Conservation (phyloP, 179 eudicot genomes). For the Corrigiola litoralis region DNA sequence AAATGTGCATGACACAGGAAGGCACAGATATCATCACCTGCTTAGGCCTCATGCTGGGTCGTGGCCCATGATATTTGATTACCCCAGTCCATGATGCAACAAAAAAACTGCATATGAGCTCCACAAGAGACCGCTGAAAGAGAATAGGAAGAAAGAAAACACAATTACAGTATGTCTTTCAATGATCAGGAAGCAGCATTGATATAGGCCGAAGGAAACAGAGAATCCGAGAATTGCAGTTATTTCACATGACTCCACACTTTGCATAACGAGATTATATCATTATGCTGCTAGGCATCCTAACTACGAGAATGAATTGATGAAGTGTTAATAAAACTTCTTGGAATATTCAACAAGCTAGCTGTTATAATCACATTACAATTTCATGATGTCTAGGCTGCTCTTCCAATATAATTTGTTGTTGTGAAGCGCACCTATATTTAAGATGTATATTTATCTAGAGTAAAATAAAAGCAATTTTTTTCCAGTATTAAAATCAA, state of each 20-base stretch:
- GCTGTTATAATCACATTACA: neutral
- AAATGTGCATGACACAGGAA: neutral
- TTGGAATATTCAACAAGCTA: neutral
- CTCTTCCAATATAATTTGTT: too few species aligned
- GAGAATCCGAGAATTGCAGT: neutral
- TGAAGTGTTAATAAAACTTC: neutral
- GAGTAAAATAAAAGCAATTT: too few species aligned
- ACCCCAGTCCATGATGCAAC: constrained; percentile 99
- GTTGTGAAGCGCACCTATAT: too few species aligned
- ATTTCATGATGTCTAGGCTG: too few species aligned
- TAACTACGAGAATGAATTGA: neutral
- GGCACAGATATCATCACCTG: constrained; percentile 44
- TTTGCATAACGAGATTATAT: neutral
- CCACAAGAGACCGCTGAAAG: constrained; percentile 79
- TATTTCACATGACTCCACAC: neutral
- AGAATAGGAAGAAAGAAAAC: neutral
- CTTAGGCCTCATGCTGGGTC: constrained; percentile 87
- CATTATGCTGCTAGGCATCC: neutral
- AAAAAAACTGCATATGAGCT: constrained; percentile 93
- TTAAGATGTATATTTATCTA: too few species aligned
- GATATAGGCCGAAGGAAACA: neutral
- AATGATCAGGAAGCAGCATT: neutral
- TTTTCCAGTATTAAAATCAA: too few species aligned
- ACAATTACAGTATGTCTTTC: neutral
- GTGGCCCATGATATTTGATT: constrained; percentile 97